Evolutionary conservation across 805 yeast genomes (phyloP), one percentile per base, ranked within the genome.

Genomic region (Myxozyma nipponensis): DNA sequence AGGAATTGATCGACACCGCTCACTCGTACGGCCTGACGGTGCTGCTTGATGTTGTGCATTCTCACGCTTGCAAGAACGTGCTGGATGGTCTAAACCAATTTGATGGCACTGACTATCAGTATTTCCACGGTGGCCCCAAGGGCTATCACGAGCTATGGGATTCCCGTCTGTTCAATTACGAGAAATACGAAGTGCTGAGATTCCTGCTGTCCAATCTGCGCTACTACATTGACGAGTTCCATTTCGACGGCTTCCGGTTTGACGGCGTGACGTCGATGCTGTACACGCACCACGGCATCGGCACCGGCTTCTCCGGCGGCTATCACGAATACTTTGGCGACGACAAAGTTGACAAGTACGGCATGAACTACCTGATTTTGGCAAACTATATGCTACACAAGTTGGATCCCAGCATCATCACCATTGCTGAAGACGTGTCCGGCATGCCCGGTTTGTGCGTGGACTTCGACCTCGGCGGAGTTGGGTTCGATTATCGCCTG

Each of bases 251-350:
- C 3, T 91, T 90, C 71, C 75, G 98, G 63, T 91, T 91, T 60
- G 98, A 91, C 67, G 98, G 98, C 56, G 96, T 91, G 44, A 91
- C 98, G 22, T 79, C 88, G 47, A 90, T 91, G 96, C 72, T 91
- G 30, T 91, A 91, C 66, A 66, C 77, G 40, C 98, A 91, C 66
- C 98, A 91, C 67, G 98, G 98, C 42, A 78, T 87, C 47, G 93
- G 96, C 48, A 82, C 82, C 42, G 81, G 83, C 38, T 91, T 91
- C 67, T 80, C 89, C 51, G 98, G 98, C 45, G 89, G 87, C 61
- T 91, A 91, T 67, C 81, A 86, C 63, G 98, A 91, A 70, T 91
- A 91, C 65, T 78, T 91, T 62, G 84, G 86, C 48, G 77, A 81
- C 0, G 76, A 80, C 47, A 43, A 44, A 15, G 96, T 89, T 30